These are phyloP conservation scores for Favolaschia claudopus DNA, from an alignment of 768 basidiomycete species.

Conservation along the genomic window DNA sequence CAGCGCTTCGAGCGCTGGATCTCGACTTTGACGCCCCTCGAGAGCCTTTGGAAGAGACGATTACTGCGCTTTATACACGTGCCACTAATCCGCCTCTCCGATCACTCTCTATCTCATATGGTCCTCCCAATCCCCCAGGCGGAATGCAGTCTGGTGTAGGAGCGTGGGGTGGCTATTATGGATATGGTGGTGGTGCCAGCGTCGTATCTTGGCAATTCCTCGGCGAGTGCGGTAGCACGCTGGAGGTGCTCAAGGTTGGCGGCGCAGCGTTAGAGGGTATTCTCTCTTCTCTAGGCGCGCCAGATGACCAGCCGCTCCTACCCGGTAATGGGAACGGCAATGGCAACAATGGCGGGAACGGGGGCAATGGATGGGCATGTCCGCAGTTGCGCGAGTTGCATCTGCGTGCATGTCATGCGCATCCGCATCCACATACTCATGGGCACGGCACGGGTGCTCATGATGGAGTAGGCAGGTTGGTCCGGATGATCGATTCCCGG, in stretches of 20 bases:
- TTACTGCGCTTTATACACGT: conserved; percentile 65
- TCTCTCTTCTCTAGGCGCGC: conserved; percentile 61
- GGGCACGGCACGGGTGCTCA: conserved; percentile 31
- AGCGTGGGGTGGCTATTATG: conserved; percentile 40
- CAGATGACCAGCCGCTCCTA: conserved; percentile 50
- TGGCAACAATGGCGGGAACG: not conserved
- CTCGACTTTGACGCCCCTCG: conserved; percentile 74
- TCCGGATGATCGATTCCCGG: conserved; percentile 74
- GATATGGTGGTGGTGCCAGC: conserved; percentile 64
- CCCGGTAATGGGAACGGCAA: not conserved
- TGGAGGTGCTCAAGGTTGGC: conserved; percentile 69
- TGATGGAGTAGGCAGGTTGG: conserved; percentile 72
- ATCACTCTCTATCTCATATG: conserved; percentile 70
- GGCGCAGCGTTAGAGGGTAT: conserved; percentile 73
- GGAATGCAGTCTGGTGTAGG: conserved; percentile 4
- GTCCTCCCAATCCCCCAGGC: conserved; percentile 28
- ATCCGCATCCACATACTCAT: conserved; percentile 29
- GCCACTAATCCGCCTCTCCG: conserved; percentile 65
- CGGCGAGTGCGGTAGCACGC: conserved; percentile 56
- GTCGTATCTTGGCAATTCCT: conserved; percentile 76
- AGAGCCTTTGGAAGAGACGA: conserved; percentile 78
- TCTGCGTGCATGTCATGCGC: conserved; percentile 70
- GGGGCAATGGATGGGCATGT: conserved; percentile 60
- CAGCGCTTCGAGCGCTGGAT: conserved; percentile 62
- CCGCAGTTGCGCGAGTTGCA: conserved; percentile 66